Evolutionary conservation across 73 alveolate species (phyloP).

Genomic region (Breviolum minutum): DNA sequence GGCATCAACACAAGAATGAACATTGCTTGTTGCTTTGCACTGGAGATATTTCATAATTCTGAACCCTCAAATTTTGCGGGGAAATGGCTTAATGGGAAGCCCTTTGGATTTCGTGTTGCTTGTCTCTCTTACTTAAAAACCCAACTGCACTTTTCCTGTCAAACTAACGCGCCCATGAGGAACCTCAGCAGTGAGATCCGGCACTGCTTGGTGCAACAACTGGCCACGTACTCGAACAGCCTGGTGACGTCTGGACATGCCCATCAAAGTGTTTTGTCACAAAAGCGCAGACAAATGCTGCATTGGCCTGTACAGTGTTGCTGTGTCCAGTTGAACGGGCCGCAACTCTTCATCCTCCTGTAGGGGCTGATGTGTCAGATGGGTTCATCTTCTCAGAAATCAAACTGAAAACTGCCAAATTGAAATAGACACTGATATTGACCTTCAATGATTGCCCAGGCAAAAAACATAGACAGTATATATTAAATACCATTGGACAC

Average conservation of each 20-base stretch:
- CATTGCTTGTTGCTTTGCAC: too few relatives aligned
- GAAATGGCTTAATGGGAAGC: not conserved
- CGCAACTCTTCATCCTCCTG: constrained; percentile 49
- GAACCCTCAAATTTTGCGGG: too few relatives aligned
- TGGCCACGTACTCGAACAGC: constrained; percentile 35
- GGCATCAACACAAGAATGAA: too few relatives aligned
- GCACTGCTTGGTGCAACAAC: constrained; percentile 26
- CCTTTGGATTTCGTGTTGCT: not conserved
- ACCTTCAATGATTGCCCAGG: too few relatives aligned
- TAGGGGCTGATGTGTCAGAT: not conserved
- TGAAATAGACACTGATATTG: too few relatives aligned
- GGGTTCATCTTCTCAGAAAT: not conserved
- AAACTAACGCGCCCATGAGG: too few relatives aligned
- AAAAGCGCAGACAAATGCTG: too few relatives aligned
- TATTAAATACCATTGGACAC: too few relatives aligned
- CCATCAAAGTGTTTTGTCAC: not conserved
- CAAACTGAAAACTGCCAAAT: not conserved
- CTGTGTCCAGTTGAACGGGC: constrained; percentile 10
- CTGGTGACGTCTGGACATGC: not conserved
- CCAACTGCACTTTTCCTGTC: too few relatives aligned
- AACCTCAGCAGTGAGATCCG: constrained; percentile 12
- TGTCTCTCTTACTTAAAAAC: too few relatives aligned
- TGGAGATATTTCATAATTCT: too few relatives aligned
- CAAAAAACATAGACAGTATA: too few relatives aligned
- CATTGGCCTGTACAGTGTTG: constrained; percentile 63